Base-by-base conservation (phyloP, 2,329 filamentous ascomycete genomes). In the Lachnellula cervina region DNA sequence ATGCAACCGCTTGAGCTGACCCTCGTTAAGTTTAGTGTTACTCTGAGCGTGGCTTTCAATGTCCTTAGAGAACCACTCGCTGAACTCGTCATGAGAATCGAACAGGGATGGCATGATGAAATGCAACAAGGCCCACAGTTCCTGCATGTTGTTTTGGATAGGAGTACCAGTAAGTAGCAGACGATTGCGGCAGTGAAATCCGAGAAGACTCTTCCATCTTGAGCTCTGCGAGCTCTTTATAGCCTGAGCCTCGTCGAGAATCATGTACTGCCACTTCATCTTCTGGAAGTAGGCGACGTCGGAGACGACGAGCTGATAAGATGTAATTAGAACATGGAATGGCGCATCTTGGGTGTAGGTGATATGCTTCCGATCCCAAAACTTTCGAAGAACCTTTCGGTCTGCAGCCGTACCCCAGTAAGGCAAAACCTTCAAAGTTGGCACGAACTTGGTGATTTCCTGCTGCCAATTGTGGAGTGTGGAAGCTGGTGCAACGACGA, bases 51-150 rank as follows among this genome's bases (percentile, higher is more conserved):
- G 94, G 40, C 92, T 97, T 73, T 99, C 94, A 60, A 99, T 99
- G 64, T 94, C 90, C 74, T 94, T 94, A 52, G 89, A 93, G 71
- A 95, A 95, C 90, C 90, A 95, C 66, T 94, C 90, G 74, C 88
- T 93, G 69, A 95, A 95, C 68, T 94, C 90, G 68, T 95, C 90
- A 73, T 94, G 90, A 0, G 88, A 93, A 72, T 94, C 94, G 73
- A 99, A 99, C 51, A 99, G 80, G 44, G 90, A 96, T n/a, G 94
- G 94, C 94, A 99, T 97, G 76, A 97, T 97, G 76, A 99, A 99
- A 80, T 99, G 94, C 19, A 99, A 80, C 63, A 99, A 75, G 32
- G 94, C 94, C 94, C 94, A 99, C 57, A 99, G 75, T 74, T 99
- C 93, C 73, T 97, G 94, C 94, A 99, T 99, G 79, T 97, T 99